A percentile compares a stretch with the other conserved stretches of the same genome.
phyloP scores from a whole-genome alignment of 2,329 filamentous ascomycete genomes.

The Hortaea werneckii region DNA sequence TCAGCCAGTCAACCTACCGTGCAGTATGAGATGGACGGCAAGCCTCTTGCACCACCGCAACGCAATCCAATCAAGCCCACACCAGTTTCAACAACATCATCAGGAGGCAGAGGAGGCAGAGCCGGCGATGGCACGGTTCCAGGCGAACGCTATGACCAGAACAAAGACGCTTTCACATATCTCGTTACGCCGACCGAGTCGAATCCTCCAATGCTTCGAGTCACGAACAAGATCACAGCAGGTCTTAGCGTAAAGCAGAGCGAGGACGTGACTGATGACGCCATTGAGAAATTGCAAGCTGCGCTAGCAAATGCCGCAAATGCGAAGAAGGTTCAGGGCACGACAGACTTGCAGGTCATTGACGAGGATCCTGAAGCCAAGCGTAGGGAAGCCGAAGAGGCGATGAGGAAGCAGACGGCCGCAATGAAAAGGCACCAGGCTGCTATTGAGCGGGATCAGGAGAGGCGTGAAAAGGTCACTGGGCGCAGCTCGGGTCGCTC shows the following conservation, averaged over 20 bases:
- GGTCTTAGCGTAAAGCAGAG: constrained; percentile 60
- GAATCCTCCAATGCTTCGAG: constrained; percentile 53
- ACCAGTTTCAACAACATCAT: constrained; percentile 28
- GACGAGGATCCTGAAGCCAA: constrained; percentile 66
- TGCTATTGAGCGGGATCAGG: constrained; percentile 53
- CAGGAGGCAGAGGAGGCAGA: constrained; percentile 23
- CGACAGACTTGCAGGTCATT: constrained; percentile 57
- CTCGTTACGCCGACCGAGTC: constrained; percentile 60
- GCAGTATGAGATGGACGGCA: constrained; percentile 65
- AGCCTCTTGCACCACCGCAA: constrained; percentile 54
- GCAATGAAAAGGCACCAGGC: constrained; percentile 57
- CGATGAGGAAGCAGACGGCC: constrained; percentile 39
- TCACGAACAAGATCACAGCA: constrained; percentile 66
- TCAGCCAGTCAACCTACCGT: constrained; percentile 56
- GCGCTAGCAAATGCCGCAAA: constrained; percentile 56
- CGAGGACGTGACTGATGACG: constrained; percentile 58
- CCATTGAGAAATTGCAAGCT: constrained; percentile 57
- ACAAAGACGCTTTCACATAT: constrained; percentile 66
- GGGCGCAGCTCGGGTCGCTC: constrained; percentile 38
- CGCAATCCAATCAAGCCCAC: constrained; percentile 40
- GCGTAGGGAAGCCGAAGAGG: constrained; percentile 63
- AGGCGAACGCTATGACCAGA: constrained; percentile 50
- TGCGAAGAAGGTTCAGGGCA: constrained; percentile 39
- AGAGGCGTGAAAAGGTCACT: constrained; percentile 41
- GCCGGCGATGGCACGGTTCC: constrained; percentile 10